Evolutionary conservation across 2,329 filamentous ascomycete genomes (phyloP).

Genomic region (Domatiomyces catenatus): DNA sequence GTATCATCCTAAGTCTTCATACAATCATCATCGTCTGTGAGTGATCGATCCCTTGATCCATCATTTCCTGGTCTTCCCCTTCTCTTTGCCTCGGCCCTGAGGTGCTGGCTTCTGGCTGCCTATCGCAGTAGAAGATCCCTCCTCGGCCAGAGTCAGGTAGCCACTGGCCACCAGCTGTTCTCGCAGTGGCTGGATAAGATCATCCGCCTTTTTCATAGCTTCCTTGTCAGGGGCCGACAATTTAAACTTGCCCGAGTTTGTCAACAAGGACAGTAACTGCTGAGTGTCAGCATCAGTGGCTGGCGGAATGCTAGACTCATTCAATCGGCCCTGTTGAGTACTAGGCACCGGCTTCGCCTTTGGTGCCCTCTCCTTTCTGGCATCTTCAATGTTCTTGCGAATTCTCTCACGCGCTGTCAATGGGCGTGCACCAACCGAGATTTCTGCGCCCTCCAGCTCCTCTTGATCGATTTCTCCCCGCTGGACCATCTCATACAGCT

Average conservation of each 20-base stretch:
- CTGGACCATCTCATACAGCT: conserved; percentile 25
- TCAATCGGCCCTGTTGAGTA: neutral
- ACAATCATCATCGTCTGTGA: neutral
- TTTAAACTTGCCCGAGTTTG: neutral
- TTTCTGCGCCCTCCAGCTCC: conserved; percentile 37
- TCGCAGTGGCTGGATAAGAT: neutral
- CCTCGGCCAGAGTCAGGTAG: neutral
- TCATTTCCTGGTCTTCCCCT: conserved; percentile 1
- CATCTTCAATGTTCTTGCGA: neutral
- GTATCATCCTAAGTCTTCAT: neutral
- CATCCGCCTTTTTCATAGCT: neutral
- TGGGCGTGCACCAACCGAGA: conserved; percentile 1
- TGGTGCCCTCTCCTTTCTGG: neutral
- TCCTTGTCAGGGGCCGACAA: neutral
- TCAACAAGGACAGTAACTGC: neutral
- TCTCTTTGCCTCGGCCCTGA: neutral
- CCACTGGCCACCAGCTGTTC: neutral
- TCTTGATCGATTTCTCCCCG: conserved; percentile 66
- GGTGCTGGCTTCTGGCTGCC: neutral
- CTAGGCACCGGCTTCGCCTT: neutral
- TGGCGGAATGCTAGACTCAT: neutral
- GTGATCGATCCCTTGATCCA: neutral
- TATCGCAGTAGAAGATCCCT: neutral
- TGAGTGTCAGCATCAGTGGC: neutral
- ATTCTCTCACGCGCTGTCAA: neutral